Percentiles rank a stretch among this genome's conserved stretches.
Evolutionary conservation across 129 eudicot genomes (phyloP).

Genomic region (Helianthus tuberosus): DNA sequence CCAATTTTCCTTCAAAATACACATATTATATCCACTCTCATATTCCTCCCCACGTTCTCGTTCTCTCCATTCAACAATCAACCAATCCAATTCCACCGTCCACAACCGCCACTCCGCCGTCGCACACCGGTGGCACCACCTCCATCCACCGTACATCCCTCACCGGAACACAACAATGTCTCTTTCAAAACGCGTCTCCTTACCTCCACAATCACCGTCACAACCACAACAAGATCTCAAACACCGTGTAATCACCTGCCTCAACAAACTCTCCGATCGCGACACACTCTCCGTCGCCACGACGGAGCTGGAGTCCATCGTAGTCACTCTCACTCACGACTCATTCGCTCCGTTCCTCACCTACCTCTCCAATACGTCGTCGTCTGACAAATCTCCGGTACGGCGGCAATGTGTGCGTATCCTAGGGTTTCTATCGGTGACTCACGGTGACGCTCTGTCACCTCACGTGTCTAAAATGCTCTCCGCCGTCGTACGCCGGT

Average conservation of each 20-base stretch:
- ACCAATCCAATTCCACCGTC: conserved; percentile 6
- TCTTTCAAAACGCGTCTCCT: conserved; percentile 25
- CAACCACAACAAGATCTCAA: conserved; percentile 52
- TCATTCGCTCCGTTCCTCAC: conserved; percentile 65
- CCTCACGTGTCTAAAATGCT: conserved; percentile 69
- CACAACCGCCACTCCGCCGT: conserved; percentile 17
- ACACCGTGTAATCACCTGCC: conserved; percentile 57
- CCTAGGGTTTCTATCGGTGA: conserved; percentile 48
- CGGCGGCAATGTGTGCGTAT: conserved; percentile 72
- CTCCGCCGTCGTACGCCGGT: conserved; percentile 61
- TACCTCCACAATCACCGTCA: conserved; percentile 34
- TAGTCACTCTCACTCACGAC: conserved; percentile 40
- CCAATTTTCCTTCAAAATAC: no score
- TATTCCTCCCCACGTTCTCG: conserved; percentile 33
- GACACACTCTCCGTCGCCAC: conserved; percentile 75
- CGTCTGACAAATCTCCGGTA: conserved; percentile 75
- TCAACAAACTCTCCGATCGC: conserved; percentile 82
- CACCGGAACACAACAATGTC: conserved; percentile 34
- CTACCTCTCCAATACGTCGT: conserved; percentile 61
- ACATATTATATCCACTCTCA: conserved; percentile 8
- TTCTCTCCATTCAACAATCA: conserved; percentile 12
- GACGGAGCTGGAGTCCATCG: conserved; percentile 70
- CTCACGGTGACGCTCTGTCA: conserved; percentile 60
- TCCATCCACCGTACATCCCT: background rate
- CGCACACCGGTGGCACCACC: background rate